Evolutionary conservation across 2,329 filamentous ascomycete genomes (phyloP), one percentile per base, ranked within the genome.

Genomic region (Talaromyces sp.): DNA sequence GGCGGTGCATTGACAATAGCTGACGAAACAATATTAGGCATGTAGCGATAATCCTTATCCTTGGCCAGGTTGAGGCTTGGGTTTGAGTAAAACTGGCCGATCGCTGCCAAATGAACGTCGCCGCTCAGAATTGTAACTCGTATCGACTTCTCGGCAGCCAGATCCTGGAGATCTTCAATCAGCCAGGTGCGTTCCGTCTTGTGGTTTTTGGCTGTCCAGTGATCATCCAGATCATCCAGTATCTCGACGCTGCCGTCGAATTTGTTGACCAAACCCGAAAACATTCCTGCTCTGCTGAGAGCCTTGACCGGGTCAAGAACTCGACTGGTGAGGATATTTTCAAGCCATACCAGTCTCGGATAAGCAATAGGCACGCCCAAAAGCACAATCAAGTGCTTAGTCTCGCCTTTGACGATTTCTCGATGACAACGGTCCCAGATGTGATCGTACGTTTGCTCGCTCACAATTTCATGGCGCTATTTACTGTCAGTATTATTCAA

Each of bases 151-250:
- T 95, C 92, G 25, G 91, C 92, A 9, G 96, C 93, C 62, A 99
- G 82, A 69, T 96, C 92, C 75, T 99, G 96, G 28, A 99, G 80
- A 69, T 97, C 92, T 72, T 95, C 90, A 47, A 99, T 86, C 64
- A 98, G 82, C 75, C 91, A 89, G 64, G 88, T 91, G 57, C 95
- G 87, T 76, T 99, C 95, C 28, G 86, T 83, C 73, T 98, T 99
- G 79, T 98, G 93, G 71, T 92, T 91, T 72, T 92, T 96, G 42
- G 93, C 91, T 0, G 93, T 97, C 95, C 95, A 99, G 72, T 99
- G 93, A 74, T 98, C 95, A 72, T 97, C 93, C 10, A 96, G 79
- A 69, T 96, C 92, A 71, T 96, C 93, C 30, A 96, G 80, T 15
- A 98, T 90, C 75, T 98, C 95, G 6, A 95, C 90, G 19, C 92